phyloP scores from a whole-genome alignment of 1,284 basidiomycete species.

The Ganoderma sinense region DNA sequence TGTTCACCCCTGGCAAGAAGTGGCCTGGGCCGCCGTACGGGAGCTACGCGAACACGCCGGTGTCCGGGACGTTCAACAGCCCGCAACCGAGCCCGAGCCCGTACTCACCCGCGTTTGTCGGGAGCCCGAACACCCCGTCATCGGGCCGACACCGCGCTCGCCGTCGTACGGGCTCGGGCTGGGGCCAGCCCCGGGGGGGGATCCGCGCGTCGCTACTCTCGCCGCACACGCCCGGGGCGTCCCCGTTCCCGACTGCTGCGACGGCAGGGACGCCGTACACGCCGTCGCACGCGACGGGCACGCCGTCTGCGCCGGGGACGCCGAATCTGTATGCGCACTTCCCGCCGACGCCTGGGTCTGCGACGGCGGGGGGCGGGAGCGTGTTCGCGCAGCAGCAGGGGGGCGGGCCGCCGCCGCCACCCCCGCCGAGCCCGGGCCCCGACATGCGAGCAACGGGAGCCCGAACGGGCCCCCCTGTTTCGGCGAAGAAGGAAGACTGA shows the following conservation, averaged over 20 bases:
- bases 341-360: constrained; percentile 48
- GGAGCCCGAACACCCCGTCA: constrained; percentile 37
- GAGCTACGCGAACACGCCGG: constrained; percentile 49
- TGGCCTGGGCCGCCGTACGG: constrained; percentile 46
- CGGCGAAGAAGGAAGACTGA: constrained; percentile 55
- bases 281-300: background rate
- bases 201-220: constrained; percentile 20
- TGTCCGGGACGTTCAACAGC: constrained; percentile 42
- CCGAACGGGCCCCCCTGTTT: constrained; percentile 15
- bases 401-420: constrained; percentile 35
- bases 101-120: constrained; percentile 27
- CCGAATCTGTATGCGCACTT: constrained; percentile 42
- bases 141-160: constrained; percentile 35
- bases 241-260: constrained; percentile 34
- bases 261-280: constrained; percentile 38
- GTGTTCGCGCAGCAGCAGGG: constrained; percentile 36
- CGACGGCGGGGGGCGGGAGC: constrained; percentile 20
- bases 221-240: constrained; percentile 14
- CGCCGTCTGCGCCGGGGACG: constrained; percentile 34
- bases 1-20: too few relatives aligned
- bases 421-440: constrained; percentile 24
- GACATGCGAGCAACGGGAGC: constrained; percentile 30
- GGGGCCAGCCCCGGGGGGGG: constrained; percentile 37
- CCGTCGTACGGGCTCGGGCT: constrained; percentile 42
- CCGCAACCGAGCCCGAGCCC: constrained; percentile 39